Evolutionary conservation across 106 monocot species (phyloP).

Genomic region (Platanthera zijinensis): DNA sequence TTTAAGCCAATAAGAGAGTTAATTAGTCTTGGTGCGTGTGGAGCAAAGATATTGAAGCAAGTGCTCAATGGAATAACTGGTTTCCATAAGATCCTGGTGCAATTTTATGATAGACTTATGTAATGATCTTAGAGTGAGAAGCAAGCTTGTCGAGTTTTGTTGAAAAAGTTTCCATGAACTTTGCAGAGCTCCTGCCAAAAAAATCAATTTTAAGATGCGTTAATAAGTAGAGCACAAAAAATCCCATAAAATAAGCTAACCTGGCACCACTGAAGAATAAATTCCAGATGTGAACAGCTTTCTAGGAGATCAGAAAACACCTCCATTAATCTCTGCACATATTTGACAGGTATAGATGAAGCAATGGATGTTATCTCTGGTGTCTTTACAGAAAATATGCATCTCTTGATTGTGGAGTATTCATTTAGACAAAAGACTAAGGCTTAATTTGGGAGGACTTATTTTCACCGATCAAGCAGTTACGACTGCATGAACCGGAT

Average conservation of each 20-base stretch:
- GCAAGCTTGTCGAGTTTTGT: slow-evolving; percentile 73
- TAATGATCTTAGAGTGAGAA: slow-evolving; percentile 77
- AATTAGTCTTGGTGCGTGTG: slow-evolving; percentile 21
- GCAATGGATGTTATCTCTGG: slow-evolving; percentile 52
- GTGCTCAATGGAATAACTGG: slow-evolving; percentile 82
- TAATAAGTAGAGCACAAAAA: background rate
- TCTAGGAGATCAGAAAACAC: slow-evolving; percentile 80
- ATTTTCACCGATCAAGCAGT: no score
- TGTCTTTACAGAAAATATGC: slow-evolving; percentile 70
- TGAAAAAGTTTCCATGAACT: slow-evolving; percentile 68
- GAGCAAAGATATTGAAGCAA: slow-evolving; percentile 72
- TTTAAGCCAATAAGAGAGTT: background rate
- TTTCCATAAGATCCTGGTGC: slow-evolving; percentile 83
- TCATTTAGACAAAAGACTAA: no score
- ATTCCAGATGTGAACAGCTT: slow-evolving; percentile 87
- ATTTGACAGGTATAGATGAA: slow-evolving; percentile 71
- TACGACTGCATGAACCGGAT: no score
- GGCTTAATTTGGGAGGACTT: no score
- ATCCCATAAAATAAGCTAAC: slow-evolving; percentile 19
- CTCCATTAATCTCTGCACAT: slow-evolving; percentile 85
- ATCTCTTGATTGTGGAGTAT: slow-evolving; percentile 86
- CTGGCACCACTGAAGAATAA: slow-evolving; percentile 89
- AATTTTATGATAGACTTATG: slow-evolving; percentile 76
- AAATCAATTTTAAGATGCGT: background rate
- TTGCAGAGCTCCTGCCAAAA: slow-evolving; percentile 76